These are phyloP conservation scores for Pholiota microspora DNA, from an alignment of 768 basidiomycete species.

Conservation along the genomic window DNA sequence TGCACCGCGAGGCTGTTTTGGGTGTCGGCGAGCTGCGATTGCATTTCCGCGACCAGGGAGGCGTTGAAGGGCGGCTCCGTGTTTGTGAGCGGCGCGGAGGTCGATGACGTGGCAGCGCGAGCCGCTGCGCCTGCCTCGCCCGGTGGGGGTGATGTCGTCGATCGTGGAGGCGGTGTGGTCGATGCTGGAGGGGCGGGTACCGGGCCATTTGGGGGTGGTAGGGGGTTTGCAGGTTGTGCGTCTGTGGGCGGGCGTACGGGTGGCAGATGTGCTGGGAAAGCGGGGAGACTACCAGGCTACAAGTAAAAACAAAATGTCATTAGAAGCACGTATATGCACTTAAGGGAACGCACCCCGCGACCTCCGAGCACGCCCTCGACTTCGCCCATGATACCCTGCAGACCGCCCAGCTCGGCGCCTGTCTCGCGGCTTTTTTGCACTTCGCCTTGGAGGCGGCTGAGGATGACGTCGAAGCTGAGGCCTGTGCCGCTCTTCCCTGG, in stretches of 20 bases:
- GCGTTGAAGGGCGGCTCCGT: background rate
- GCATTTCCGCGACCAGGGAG: conserved; percentile 43
- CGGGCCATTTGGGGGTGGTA: conserved; percentile 20
- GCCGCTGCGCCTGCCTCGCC: no score
- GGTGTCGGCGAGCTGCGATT: conserved; percentile 81
- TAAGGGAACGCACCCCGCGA: conserved; percentile 53
- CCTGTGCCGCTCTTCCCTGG: conserved; percentile 72
- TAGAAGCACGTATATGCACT: background rate
- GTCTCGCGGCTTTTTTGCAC: conserved; percentile 96
- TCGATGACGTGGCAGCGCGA: conserved; percentile 4
- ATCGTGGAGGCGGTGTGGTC: conserved; percentile 16
- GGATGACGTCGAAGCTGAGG: conserved; percentile 88
- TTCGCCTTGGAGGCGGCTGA: conserved; percentile 86
- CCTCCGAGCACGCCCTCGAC: conserved; percentile 91
- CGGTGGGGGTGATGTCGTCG: background rate
- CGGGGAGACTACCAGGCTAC: conserved; percentile 60
- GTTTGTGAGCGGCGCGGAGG: no score
- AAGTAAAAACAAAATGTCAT: conserved; percentile 3
- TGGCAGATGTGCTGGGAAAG: conserved; percentile 65
- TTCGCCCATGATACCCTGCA: conserved; percentile 82
- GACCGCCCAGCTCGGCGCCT: conserved; percentile 75
- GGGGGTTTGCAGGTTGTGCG: conserved; percentile 6
- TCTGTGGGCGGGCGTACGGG: conserved; percentile 52
- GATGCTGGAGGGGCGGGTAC: conserved; percentile 21
- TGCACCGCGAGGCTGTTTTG: conserved; percentile 75